phyloP scores from a whole-genome alignment of 2,329 filamentous ascomycete genomes.

The Metarhizium rileyi region DNA sequence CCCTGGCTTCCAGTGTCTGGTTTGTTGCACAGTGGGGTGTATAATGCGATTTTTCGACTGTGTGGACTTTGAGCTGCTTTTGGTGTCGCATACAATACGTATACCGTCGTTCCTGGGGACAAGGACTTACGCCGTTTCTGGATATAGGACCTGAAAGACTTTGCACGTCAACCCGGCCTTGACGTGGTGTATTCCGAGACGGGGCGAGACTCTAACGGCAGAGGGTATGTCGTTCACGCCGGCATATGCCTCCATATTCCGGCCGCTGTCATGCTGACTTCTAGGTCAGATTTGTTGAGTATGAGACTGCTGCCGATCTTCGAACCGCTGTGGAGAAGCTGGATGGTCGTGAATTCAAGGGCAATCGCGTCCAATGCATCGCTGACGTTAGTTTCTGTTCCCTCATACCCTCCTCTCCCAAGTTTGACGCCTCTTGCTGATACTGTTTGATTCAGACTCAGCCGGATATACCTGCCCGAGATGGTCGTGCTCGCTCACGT shows the following conservation, averaged over 20 bases:
- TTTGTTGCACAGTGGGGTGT: constrained; percentile 13
- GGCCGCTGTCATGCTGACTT: not conserved
- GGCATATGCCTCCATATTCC: constrained; percentile 5
- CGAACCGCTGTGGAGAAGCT: constrained; percentile 91
- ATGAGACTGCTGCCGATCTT: constrained; percentile 84
- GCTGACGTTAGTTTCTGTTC: constrained; percentile 61
- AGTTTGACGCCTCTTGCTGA: not conserved
- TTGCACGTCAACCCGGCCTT: constrained; percentile 90
- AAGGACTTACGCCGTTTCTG: constrained; percentile 72
- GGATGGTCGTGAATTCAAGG: constrained; percentile 88
- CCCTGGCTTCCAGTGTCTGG: constrained; percentile 2
- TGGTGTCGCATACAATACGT: constrained; percentile 6
- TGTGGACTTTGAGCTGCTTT: constrained; percentile 21
- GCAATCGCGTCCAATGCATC: constrained; percentile 72
- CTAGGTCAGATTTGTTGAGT: constrained; percentile 79
- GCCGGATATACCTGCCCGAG: constrained; percentile 62
- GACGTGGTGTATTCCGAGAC: constrained; percentile 99
- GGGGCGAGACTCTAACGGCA: constrained; percentile 79
- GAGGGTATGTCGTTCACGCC: constrained; percentile 56
- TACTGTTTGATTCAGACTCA: constrained; percentile 48
- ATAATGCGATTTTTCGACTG: constrained; percentile 27
- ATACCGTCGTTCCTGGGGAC: constrained; percentile 39
- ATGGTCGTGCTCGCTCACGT: constrained; percentile 63
- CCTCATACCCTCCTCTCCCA: not conserved
- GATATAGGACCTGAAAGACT: constrained; percentile 98